Conservation (phyloP, 108 stramenopile genomes). For the Skeletonema grethae region DNA sequence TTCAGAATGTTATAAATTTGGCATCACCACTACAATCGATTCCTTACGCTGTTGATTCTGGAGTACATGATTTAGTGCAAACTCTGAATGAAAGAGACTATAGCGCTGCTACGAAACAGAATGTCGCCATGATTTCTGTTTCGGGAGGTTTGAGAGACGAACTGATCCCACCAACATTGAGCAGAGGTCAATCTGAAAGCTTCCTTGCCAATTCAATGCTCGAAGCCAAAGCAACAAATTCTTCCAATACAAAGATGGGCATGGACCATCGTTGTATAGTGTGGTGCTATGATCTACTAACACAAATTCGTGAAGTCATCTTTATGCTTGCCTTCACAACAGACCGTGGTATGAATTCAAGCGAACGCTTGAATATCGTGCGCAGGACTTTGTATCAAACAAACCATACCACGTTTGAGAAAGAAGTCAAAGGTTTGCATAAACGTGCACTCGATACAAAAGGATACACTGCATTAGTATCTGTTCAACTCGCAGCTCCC, state of each 20-base stretch:
- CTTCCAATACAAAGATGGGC: constrained; percentile 40
- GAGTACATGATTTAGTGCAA: constrained; percentile 46
- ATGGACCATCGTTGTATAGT: constrained; percentile 86
- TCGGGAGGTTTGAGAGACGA: constrained; percentile 82
- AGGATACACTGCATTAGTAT: constrained; percentile 23
- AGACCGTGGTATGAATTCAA: constrained; percentile 21
- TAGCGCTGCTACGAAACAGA: not conserved
- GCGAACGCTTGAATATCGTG: constrained; percentile 24
- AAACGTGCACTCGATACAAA: constrained; percentile 11
- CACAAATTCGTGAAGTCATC: constrained; percentile 56
- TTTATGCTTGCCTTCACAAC: constrained; percentile 42
- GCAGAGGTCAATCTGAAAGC: constrained; percentile 30
- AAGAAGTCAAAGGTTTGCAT: constrained; percentile 6
- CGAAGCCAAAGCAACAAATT: not conserved
- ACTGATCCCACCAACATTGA: constrained; percentile 70
- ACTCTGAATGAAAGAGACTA: constrained; percentile 26
- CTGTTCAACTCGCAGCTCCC: constrained; percentile 42
- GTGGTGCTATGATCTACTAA: constrained; percentile 79
- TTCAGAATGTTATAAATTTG: constrained; percentile 61
- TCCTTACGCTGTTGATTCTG: constrained; percentile 65
- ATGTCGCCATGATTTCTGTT: constrained; percentile 54
- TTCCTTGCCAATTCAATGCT: constrained; percentile 31
- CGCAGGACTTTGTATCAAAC: constrained; percentile 9
- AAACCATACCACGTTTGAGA: not conserved
- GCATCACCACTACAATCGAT: constrained; percentile 69